Percentiles rank a stretch among this genome's conserved stretches.
These are phyloP conservation scores for Aegle marmelos DNA, from an alignment of 345 rosid genomes.

Conservation along the genomic window DNA sequence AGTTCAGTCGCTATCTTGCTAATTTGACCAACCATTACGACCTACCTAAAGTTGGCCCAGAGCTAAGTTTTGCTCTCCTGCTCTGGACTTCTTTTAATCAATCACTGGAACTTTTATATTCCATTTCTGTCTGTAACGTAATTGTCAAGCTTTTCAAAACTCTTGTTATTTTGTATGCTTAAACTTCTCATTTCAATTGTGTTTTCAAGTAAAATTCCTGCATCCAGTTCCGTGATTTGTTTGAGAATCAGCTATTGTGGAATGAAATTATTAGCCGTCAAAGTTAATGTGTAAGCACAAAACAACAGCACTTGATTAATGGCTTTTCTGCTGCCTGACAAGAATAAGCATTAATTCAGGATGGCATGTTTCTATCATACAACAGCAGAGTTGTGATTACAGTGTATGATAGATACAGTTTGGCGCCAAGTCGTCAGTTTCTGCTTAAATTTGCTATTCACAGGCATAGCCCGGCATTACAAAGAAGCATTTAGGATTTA, in stretches of 20 bases:
- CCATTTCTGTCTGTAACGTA: too few species aligned
- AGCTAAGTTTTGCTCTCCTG: conserved; percentile 35
- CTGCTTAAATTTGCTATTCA: not conserved
- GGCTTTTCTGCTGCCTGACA: not conserved
- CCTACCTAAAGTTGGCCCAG: conserved; percentile 88
- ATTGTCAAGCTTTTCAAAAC: too few species aligned
- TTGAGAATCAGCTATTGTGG: too few species aligned
- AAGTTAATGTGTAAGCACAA: too few species aligned
- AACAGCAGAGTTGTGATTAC: not conserved
- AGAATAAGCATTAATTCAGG: not conserved
- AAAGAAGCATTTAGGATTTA: not conserved
- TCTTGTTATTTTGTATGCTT: too few species aligned
- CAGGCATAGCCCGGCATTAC: not conserved
- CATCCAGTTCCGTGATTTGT: too few species aligned
- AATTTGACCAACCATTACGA: conserved; percentile 92
- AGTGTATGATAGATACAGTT: not conserved
- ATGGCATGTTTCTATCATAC: not conserved
- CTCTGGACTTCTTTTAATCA: too few species aligned
- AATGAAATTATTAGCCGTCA: too few species aligned
- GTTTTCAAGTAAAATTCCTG: too few species aligned
- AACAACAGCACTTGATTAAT: not conserved
- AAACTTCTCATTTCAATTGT: too few species aligned
- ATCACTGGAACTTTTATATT: too few species aligned
- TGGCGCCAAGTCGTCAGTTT: not conserved
- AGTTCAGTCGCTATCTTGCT: conserved; percentile 81